These are phyloP conservation scores for Leucocoprinus birnbaumii DNA, from an alignment of 768 basidiomycete genomes.

Conservation along the genomic window DNA sequence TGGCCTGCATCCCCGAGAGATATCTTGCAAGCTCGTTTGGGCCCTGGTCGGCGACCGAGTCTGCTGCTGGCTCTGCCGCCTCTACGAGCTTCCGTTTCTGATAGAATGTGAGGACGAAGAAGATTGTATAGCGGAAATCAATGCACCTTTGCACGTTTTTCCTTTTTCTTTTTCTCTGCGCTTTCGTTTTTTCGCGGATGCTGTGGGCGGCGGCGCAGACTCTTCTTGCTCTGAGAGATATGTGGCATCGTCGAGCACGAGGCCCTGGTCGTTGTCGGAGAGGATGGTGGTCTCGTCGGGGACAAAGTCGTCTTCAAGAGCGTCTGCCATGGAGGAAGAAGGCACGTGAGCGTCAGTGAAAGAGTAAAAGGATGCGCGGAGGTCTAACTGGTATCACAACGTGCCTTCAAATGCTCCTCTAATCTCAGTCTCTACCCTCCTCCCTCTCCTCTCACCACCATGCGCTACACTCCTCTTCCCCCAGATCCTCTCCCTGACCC, in stretches of 20 bases:
- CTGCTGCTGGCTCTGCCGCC: conserved; percentile 25
- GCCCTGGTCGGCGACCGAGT: conserved; percentile 56
- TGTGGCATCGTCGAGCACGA: conserved; percentile 18
- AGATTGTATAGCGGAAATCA: background rate
- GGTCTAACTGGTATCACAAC: conserved; percentile 5
- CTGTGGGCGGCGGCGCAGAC: conserved; percentile 11
- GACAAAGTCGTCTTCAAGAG: conserved; percentile 78
- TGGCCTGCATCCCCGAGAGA: conserved; percentile 63
- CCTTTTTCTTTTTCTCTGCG: conserved; percentile 71
- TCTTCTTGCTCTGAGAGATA: conserved; percentile 10
- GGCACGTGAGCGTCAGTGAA: conserved; percentile 6
- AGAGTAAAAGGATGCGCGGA: background rate
- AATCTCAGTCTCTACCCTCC: background rate
- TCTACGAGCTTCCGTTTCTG: conserved; percentile 69
- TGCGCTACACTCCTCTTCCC: conserved; percentile 12
- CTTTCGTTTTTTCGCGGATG: conserved; percentile 62
- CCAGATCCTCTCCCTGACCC: background rate
- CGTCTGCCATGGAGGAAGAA: conserved; percentile 47
- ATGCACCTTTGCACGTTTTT: conserved; percentile 65
- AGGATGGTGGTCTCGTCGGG: conserved; percentile 38
- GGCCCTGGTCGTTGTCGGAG: conserved; percentile 26
- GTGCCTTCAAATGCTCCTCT: conserved; percentile 8
- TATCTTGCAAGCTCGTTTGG: conserved; percentile 60
- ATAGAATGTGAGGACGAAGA: background rate
- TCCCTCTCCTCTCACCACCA: background rate